phyloP scores from a whole-genome alignment of 495 filamentous ascomycete species.

The Hypoxylon lienhwacheense region DNA sequence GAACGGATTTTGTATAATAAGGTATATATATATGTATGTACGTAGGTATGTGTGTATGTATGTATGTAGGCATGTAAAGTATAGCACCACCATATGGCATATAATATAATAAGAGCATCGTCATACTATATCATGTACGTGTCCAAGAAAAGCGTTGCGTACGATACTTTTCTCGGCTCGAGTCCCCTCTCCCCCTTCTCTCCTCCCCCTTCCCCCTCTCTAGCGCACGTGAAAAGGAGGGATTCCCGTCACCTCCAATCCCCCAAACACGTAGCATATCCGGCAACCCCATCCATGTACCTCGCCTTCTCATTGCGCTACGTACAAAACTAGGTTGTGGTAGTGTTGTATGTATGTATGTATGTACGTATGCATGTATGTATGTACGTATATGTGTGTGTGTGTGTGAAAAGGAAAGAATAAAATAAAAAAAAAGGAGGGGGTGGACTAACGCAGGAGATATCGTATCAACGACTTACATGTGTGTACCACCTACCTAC shows the following conservation, averaged over 20 bases:
- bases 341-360: neutral
- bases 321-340: no score
- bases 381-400: neutral
- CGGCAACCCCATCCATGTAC: no score
- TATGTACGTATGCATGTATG: neutral
- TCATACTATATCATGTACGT: no score
- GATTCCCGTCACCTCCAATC: no score
- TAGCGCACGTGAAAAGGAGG: slow-evolving; percentile 9
- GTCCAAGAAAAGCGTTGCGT: no score
- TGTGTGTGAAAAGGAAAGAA: neutral
- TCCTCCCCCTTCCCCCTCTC: neutral
- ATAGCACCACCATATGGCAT: no score
- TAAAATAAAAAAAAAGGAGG: no score
- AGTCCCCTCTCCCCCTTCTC: slow-evolving; percentile 2
- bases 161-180: no score
- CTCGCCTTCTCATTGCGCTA: no score
- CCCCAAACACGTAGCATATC: no score
- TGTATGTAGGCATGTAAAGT: neutral
- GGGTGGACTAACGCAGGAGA: slow-evolving; percentile 20
- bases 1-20: neutral
- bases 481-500: neutral
- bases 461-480: slow-evolving; percentile 14
- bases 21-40: slow-evolving; percentile 9
- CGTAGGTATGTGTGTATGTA: neutral
- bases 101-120: no score